Conservation (phyloP, 2,329 filamentous ascomycete genomes). For the Colletotrichum scovillei region DNA sequence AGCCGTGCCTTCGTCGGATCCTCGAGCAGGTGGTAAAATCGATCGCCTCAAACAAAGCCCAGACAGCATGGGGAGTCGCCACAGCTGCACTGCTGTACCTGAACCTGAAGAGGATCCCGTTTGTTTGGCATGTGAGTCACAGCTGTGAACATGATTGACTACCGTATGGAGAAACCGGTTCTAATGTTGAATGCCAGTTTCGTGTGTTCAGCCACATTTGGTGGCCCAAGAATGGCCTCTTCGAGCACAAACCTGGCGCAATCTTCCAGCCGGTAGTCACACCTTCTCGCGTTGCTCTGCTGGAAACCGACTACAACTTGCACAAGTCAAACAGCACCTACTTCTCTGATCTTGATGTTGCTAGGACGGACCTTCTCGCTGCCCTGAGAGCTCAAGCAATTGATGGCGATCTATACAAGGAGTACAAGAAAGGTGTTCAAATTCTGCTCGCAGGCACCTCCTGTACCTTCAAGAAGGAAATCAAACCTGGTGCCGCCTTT, state of each 20-base stretch:
- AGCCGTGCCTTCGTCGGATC: background rate
- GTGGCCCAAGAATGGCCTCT: conserved; percentile 41
- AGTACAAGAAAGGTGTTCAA: conserved; percentile 60
- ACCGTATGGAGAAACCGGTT: background rate
- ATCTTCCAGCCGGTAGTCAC: conserved; percentile 66
- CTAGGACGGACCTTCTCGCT: conserved; percentile 50
- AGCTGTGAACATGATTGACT: too few relatives aligned
- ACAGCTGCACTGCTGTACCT: background rate
- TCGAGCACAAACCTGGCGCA: conserved; percentile 40
- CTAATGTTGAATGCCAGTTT: conserved; percentile 36
- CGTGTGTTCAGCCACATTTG: conserved; percentile 49
- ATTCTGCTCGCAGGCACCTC: conserved; percentile 75
- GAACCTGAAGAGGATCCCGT: background rate
- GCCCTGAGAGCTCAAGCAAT: conserved; percentile 24
- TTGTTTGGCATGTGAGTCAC: background rate
- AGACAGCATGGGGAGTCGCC: background rate
- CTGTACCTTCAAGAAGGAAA: conserved; percentile 80
- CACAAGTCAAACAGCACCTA: conserved; percentile 80
- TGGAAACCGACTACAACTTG: conserved; percentile 78
- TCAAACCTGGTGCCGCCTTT: conserved; percentile 74
- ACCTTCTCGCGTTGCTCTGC: conserved; percentile 66
- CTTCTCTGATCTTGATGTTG: conserved; percentile 75
- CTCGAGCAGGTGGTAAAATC: background rate
- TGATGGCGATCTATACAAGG: conserved; percentile 51
- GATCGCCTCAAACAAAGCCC: background rate